Percentiles rank a stretch among this genome's conserved stretches.
Evolutionary conservation across 441 rosid genomes (phyloP).

Genomic region (Gossypium trilobum): DNA sequence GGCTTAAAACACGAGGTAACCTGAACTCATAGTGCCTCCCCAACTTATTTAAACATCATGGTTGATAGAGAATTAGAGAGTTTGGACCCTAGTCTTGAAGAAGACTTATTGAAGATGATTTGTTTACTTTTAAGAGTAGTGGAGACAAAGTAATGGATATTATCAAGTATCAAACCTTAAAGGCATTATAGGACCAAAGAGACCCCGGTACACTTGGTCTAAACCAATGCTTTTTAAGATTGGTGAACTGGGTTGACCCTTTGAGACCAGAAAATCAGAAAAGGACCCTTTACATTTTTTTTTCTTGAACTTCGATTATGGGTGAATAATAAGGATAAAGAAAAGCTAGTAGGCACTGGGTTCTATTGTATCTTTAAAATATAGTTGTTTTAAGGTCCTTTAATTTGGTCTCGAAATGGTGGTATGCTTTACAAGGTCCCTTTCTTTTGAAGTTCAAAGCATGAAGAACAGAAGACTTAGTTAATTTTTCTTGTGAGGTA

Average conservation of each 20-base stretch:
- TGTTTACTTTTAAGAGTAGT: neutral
- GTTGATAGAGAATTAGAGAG: neutral
- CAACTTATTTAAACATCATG: neutral
- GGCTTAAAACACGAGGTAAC: neutral
- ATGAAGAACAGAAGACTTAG: neutral
- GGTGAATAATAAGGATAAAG: too few species aligned
- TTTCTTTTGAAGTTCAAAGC: neutral
- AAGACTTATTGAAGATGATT: neutral
- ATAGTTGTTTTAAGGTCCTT: too few species aligned
- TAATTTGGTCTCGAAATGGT: too few species aligned
- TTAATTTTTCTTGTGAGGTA: neutral
- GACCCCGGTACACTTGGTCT: neutral
- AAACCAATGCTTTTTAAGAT: neutral
- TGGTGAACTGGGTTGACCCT: neutral
- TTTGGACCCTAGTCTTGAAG: neutral
- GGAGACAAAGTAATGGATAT: neutral
- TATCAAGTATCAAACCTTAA: neutral
- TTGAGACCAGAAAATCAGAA: neutral
- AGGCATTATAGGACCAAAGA: neutral
- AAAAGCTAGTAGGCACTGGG: too few species aligned
- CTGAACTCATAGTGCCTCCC: neutral
- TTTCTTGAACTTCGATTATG: too few species aligned
- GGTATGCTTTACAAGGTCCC: too few species aligned
- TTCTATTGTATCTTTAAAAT: too few species aligned
- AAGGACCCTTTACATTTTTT: neutral